Evolutionary conservation across 2,329 filamentous ascomycete species (phyloP), one percentile per base, ranked within the genome.

Genomic region (Venturia aucupariae): DNA sequence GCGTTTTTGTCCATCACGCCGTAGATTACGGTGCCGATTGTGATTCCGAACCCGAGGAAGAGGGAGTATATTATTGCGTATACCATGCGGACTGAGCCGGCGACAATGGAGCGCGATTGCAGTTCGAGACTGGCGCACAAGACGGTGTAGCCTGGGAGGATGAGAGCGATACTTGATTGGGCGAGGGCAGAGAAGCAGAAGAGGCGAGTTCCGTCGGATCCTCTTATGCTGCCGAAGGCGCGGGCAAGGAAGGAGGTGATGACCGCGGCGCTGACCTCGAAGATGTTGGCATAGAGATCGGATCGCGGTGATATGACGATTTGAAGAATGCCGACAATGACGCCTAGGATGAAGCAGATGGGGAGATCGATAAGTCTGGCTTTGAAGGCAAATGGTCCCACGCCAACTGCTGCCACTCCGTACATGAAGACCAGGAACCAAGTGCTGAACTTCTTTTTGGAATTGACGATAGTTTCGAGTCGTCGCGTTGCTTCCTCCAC

Each of bases 341-440:
- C 87, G 1, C 91, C 90, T 0, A 95, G 81, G 0, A 90, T 64
- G 72, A 94, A 94, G 24, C 86, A 86, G 35, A 92, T 82, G 0
- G 90, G 90, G 65, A 94, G 78, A 72, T 95, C 91, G 70, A 93
- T 88, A 48, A 87, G 84, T 3, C 90, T 84, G 2, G 88, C 89
- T 64, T 86, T 79, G 71, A 94, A 95, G 3, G 89, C 90, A 70
- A 94, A 94, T 0, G 90, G 90, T 0, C 88, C 90, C 0, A 94
- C 90, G 7, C 81, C 84, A 0, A 86, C 87, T 15, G 89, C 90
- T 1, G 90, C 90, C 6, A 92, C 75, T 0, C 91, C 91, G 68
- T 90, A 92, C 39, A 91, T 77, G 0, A 86, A 74, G 0, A 95
- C 85, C 5, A 77, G 72, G 2, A 76, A 67, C 75, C 77, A 79